A percentile compares a stretch with the other conserved stretches of the same genome.
phyloP scores from a whole-genome alignment of 768 basidiomycete genomes.

The Boletus rubroflammeus region DNA sequence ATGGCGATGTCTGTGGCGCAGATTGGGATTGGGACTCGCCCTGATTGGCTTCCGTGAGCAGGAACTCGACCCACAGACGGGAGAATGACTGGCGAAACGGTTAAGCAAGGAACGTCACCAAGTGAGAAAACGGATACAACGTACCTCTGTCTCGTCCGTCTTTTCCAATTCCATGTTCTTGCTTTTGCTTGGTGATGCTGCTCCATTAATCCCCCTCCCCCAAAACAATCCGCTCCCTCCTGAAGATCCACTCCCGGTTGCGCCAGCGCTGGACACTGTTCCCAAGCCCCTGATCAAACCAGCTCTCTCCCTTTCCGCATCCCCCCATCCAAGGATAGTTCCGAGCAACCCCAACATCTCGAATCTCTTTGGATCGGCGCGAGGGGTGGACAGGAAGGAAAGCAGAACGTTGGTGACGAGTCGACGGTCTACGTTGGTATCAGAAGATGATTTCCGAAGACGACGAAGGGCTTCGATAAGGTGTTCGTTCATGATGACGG shows the following conservation, averaged over 20 bases:
- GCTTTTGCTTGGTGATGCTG: constrained; percentile 29
- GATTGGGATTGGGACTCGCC: constrained; percentile 24
- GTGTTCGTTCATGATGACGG: constrained; percentile 96
- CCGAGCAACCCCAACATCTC: constrained; percentile 91
- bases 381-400: constrained; percentile 84
- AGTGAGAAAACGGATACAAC: constrained; percentile 10
- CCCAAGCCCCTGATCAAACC: constrained; percentile 40
- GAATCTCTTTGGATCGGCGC: constrained; percentile 91
- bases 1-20: constrained; percentile 12
- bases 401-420: constrained; percentile 93
- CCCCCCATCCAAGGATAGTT: constrained; percentile 90
- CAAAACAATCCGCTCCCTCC: constrained; percentile 22
- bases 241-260: constrained; percentile 16
- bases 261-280: constrained; percentile 52
- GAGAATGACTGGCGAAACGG: constrained; percentile 75
- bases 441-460: constrained; percentile 76
- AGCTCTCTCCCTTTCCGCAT: constrained; percentile 86
- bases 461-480: constrained; percentile 96
- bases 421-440: constrained; percentile 87
- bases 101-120: not conserved
- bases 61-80: constrained; percentile 95
- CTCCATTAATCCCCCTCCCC: constrained; percentile 22
- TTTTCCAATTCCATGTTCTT: constrained; percentile 62
- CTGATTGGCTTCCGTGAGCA: constrained; percentile 83
- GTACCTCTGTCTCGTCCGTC: constrained; percentile 81